Base-by-base conservation (phyloP, 306 rosid genomes). In the Calophaca sinica region DNA sequence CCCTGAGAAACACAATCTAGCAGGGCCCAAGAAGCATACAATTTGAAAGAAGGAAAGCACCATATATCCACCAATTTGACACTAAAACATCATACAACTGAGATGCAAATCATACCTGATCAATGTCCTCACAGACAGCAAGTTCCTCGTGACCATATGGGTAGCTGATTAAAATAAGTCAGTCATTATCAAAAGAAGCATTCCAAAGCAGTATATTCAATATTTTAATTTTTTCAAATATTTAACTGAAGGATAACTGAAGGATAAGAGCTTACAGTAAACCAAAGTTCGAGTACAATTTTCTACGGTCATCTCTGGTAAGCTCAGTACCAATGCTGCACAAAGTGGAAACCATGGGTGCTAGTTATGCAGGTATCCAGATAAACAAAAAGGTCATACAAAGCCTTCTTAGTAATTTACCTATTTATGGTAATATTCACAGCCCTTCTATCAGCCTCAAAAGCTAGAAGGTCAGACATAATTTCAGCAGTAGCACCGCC, bases 371-470 rank as follows among this genome's bases (percentile, higher is more conserved):
- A 38, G 49, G 68, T 53, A 69, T 32, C 64, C 51, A 73, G 39
- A 68, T 14, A 46, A 55, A 74, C 48, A 39, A 41, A 32, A 63
- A 12, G 4, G 46, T 31, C 4, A 52, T 10, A 5, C 72, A 35
- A 70, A 67, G 32, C 29, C 52, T 35, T 73, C 45, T 60, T 28
- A 39, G 58, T 38, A 46, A 26, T 29, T n/a, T 88, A 92, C 99
- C 99, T 94, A 39, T 94, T 94, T 70, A 94, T 94, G 79, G 92
- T 70, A 67, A 94, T 94, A 83, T 94, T 94, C 72, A 92, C 97
- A 82, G 99, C 99, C 84, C 99, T 92, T 89, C 99, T 82, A 84
- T 94, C 99, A 68, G 99, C 96, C 87, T 94, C 99, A 84, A 94
- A 92, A 73, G 96, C 90, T 46, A 94, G 96, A 60, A 94, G 97